Conservation (phyloP, 2,329 filamentous ascomycete genomes). For the Ceratocystis lukuohia region DNA sequence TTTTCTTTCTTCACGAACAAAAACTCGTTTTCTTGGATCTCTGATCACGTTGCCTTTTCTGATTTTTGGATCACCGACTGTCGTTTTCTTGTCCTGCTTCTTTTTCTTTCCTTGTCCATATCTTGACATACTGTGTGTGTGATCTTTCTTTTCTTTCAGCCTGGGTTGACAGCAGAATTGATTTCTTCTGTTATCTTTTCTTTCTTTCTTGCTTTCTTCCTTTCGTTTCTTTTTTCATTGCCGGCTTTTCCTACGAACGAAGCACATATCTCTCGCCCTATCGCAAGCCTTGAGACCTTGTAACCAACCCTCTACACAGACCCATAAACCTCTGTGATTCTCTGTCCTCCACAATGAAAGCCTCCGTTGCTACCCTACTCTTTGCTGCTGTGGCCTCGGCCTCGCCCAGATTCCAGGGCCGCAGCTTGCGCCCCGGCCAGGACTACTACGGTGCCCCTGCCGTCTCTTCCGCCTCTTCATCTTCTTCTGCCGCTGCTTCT, state of each 20-base stretch:
- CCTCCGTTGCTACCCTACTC: slow-evolving; percentile 17
- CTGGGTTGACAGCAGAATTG: slow-evolving; percentile 8
- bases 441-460: neutral
- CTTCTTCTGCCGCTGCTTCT: neutral
- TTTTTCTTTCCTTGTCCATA: slow-evolving; percentile 2
- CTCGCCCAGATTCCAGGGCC: slow-evolving; percentile 16
- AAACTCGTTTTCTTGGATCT: neutral
- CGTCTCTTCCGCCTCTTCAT: neutral
- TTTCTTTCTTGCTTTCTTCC: slow-evolving; percentile 12
- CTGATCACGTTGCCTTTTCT: neutral
- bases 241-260: slow-evolving; percentile 12
- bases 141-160: slow-evolving; percentile 8
- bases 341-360: slow-evolving; percentile 16
- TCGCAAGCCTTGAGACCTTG: slow-evolving; percentile 13
- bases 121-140: slow-evolving; percentile 11
- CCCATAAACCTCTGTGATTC: neutral
- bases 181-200: slow-evolving; percentile 17
- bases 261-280: slow-evolving; percentile 7
- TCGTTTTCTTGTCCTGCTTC: slow-evolving; percentile 10
- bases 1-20: neutral
- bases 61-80: slow-evolving; percentile 6
- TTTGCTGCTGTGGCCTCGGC: slow-evolving; percentile 16
- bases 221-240: slow-evolving; percentile 15
- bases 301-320: neutral
- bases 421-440: slow-evolving; percentile 13